Base-by-base conservation (phyloP, 148 eudicot species). In the Persicaria tinctoria region DNA sequence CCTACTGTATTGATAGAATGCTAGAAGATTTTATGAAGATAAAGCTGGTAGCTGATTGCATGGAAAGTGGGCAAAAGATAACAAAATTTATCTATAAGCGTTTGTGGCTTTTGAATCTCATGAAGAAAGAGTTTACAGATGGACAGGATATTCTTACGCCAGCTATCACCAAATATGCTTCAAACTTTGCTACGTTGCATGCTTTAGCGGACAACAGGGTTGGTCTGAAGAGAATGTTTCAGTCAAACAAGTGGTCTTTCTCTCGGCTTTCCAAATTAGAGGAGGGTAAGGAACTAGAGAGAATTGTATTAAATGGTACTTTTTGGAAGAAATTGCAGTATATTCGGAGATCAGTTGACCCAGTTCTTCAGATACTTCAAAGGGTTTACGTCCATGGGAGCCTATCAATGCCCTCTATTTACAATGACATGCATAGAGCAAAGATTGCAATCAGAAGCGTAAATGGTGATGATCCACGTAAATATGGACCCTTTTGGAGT, bases 251-350 rank as follows among this genome's bases (percentile, higher is more conserved):
- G 81, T 94, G 98, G 98, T 72, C 86, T 78, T 79, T 87, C 62
- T 91, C 87, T 73, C 89, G 80, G 75, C 84, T 73, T 72, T 87
- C 98, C 20, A 89, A 90, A 82, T 84, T 84, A 74, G 90, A 90
- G n/a, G 96, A 88, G 76, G 97, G 96, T 77, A 90, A 88, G 78
- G 96, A 91, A 82, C 90, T 90, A 78, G 94, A 88, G 79, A 90
- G 83, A 76, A 82, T 84, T 83, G 87, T 90, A 55, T 55, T 82
- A 80, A 89, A 83, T 79, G 77, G 88, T 81, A 79, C 93, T 20
- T 94, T 94, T 82, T 91, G 98, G 98, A 91, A 90, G 88, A 91
- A 88, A 85, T 72, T 87, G 83, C 91, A 83, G 80, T 85, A 83
- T 76, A 85, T 87, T 69, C 76, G 84, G 78, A 90, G 81, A 82